Evolutionary conservation across 768 basidiomycete genomes (phyloP).

Genomic region (Boletus vermiculosoides): DNA sequence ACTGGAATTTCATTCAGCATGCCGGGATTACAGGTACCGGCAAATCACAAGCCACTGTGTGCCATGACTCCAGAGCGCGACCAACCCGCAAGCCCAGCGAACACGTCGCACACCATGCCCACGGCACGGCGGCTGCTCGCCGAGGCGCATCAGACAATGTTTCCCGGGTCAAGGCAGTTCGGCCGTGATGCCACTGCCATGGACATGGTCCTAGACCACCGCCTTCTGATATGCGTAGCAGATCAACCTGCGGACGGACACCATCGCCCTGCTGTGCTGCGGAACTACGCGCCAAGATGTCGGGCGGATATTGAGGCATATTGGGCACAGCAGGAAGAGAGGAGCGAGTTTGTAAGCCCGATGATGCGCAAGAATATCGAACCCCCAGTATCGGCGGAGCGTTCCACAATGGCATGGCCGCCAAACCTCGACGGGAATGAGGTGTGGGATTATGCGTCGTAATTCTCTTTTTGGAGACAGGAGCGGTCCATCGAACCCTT

Average conservation of each 20-base stretch:
- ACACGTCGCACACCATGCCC: neutral
- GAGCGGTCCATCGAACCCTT: slow-evolving; percentile 12
- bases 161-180: slow-evolving; percentile 28
- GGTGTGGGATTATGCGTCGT: slow-evolving; percentile 17
- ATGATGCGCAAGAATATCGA: slow-evolving; percentile 5
- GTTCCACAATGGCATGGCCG: slow-evolving; percentile 39
- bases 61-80: neutral
- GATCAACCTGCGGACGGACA: slow-evolving; percentile 8
- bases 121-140: slow-evolving; percentile 23
- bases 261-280: slow-evolving; percentile 3
- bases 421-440: slow-evolving; percentile 25
- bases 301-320: slow-evolving; percentile 36
- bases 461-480: slow-evolving; percentile 18
- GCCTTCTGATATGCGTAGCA: slow-evolving; percentile 10
- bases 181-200: slow-evolving; percentile 41
- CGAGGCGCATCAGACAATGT: slow-evolving; percentile 31
- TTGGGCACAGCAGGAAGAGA: slow-evolving; percentile 35
- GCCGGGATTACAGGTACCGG: slow-evolving; percentile 1
- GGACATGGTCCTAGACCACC: slow-evolving; percentile 46
- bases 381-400: slow-evolving; percentile 44
- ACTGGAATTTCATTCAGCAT: slow-evolving; percentile 10
- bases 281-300: slow-evolving; percentile 29
- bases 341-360: slow-evolving; percentile 1
- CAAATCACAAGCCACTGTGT: neutral
- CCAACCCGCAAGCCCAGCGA: neutral